Base-by-base conservation (phyloP, 441 rosid species). In the Manihot esculenta region DNA sequence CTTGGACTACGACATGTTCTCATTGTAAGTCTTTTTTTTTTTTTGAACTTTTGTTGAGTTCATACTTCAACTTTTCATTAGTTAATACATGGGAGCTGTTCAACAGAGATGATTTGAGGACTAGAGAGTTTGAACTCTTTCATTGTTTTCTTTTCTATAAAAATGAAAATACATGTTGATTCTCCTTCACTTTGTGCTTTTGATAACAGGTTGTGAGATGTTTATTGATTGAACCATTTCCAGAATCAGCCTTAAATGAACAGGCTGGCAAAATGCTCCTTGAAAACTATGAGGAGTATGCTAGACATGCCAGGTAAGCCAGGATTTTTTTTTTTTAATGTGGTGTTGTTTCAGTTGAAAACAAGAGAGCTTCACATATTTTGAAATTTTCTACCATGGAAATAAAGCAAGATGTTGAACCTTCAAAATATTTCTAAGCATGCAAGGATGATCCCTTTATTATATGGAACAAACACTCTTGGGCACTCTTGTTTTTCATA, bases 191-290 rank as follows among this genome's bases (percentile, higher is more conserved):
- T 53, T 42, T 53, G 70, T 24, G 18, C 24, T 64, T 77, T 41
- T 78, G 66, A 66, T 79, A 62, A 67, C 86, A 95, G 99, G 95
- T 92, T 42, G 97, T 95, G 50, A 86, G 99, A 72, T 95, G 97
- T 80, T 85, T 95, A 77, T 72, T 95, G 75, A 93, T 95, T 54
- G 99, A 95, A 70, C 99, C 99, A 47, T 95, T 91, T 76, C 95
- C 98, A 18, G 99, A 93, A 78, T 95, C 97, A 45, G 97, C 99
- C 66, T 69, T 95, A 79, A 95, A 95, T 73, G 99, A 95, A 83
- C 97, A 89, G 78, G 99, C 99, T 57, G 95, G 97, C 69, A 95
- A 91, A 85, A 85, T 95, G 97, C 87, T 95, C 56, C 93, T 93
- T 76, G 99, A 95, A 77, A 87, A 95, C 83, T 95, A 95, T 73